Evolutionary conservation across 176 grass and related monocot species (phyloP), one percentile per base, ranked within the genome.

Genomic region (Zoysia pacifica): DNA sequence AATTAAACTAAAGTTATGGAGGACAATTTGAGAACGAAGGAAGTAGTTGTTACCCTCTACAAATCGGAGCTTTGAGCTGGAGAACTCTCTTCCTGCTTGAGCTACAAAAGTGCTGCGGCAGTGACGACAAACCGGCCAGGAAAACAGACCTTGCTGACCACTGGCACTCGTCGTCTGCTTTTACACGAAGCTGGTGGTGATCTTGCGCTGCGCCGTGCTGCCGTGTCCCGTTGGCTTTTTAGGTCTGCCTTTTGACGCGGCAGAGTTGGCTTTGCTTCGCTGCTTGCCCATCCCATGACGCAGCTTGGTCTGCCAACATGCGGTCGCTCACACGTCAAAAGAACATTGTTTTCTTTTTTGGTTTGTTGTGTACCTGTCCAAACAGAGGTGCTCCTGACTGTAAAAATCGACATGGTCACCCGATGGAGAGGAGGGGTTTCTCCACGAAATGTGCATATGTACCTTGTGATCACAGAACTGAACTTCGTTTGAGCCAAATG

Each of bases 221-320:
- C 11, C 37, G 36, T 69, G 11, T 9, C 18, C 15, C 18, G 38
- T 2, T 60, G 28, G 40, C 70, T 67, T 71, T 54, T 54, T 13
- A 18, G 62, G 15, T 38, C 37, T 42, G 67, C 47, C 82, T 85
- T 79, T 78, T 28, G 67, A 63, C 60, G 74, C 69, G 19, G 12
- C 82, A 12, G 37, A 44, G 45, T 38, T 53, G 39, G 56, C 56
- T 46, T 46, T 44, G 46, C 41, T n/a, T 53, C 14, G 58, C 44
- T 69, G 55, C 54, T 12, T 70, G 73, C 18, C 44, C 53, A 28
- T 51, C 14, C 1, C 1, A 16, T n/a, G 74, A 6, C 49, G 18
- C 74, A 63, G 7, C 12, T 70, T 84, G 55, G 43, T 54, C 3
- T 62, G 8, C 44, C 37, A 46, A 9, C 11, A 52, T 52, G 28